Base-by-base conservation (phyloP, 495 filamentous ascomycete genomes). In the Aspergillus panamensis region DNA sequence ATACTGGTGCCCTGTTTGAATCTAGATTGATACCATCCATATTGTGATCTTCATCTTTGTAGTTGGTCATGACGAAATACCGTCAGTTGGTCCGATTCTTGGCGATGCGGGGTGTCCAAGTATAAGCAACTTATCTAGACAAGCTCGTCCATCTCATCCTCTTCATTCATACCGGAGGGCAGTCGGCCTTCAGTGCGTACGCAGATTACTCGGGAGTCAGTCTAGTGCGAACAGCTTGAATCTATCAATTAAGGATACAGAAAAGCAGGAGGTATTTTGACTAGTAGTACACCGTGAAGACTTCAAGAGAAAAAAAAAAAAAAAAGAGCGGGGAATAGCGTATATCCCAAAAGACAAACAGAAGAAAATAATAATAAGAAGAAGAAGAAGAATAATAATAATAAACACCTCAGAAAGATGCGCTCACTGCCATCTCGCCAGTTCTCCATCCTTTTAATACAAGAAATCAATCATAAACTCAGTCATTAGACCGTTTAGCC, bases 121-220 rank as follows among this genome's bases (percentile, higher is more conserved):
- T n/a, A n/a, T n/a, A n/a, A n/a, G n/a, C n/a, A n/a, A n/a, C n/a
- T n/a, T n/a, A n/a, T n/a, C n/a, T n/a, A n/a, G n/a, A n/a, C n/a
- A n/a, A n/a, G n/a, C n/a, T n/a, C n/a, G n/a, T n/a, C n/a, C n/a
- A n/a, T n/a, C n/a, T n/a, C n/a, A n/a, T n/a, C 19, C 55, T 76
- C 25, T 75, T 76, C 39, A 71, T 76, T 40, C 73, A 76, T 59
- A 76, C 73, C 0, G 73, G 73, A 8, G 73, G 73, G n/a, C 73
- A 75, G 57, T 62, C 71, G 48, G 68, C 71, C 0, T 17, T 75
- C 13, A 59, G 67, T 12, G 73, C 73, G 29, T 75, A 76, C 53
- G 66, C 62, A 3, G 67, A 72, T 55, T 53, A 17, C 5, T 54
- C n/a, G n/a, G n/a, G n/a, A 40, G 25, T 25, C 25, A 30, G 20